Evolutionary conservation across 2,329 filamentous ascomycete species (phyloP).

Genomic region (Calonectria ilicicola): DNA sequence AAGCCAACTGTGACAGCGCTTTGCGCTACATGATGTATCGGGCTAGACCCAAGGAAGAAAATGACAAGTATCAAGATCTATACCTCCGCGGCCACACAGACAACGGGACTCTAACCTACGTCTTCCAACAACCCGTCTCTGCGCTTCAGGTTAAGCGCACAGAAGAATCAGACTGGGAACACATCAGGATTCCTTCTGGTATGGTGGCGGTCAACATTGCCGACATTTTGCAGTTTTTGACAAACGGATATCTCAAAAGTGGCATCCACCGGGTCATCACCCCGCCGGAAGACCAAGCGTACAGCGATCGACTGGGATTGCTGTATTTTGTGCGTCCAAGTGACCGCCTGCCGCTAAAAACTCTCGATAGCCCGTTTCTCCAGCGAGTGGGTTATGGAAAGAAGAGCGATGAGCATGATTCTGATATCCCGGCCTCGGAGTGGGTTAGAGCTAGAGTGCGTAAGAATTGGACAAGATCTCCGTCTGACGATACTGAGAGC

Average conservation of each 20-base stretch:
- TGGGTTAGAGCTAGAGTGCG: neutral
- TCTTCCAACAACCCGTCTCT: neutral
- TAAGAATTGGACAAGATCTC: neutral
- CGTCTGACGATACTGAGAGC: neutral
- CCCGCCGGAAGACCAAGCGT: neutral
- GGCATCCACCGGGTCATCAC: neutral
- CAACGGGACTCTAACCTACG: neutral
- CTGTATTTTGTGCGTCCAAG: neutral
- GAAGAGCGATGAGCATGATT: neutral
- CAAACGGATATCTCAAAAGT: neutral
- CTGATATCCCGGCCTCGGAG: neutral
- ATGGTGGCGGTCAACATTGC: neutral
- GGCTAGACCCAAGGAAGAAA: neutral
- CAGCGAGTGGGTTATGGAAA: neutral
- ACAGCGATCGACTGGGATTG: neutral
- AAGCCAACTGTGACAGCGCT: neutral
- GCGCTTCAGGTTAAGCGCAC: neutral
- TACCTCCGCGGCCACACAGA: neutral
- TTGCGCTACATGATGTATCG: neutral
- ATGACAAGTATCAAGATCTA: neutral
- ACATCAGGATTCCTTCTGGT: neutral
- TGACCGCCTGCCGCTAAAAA: neutral
- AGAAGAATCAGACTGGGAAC: neutral
- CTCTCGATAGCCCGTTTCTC: neutral
- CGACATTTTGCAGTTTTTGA: neutral